Base-by-base conservation (phyloP, 1,284 basidiomycete genomes). In the Cutaneotrichosporon sp. region DNA sequence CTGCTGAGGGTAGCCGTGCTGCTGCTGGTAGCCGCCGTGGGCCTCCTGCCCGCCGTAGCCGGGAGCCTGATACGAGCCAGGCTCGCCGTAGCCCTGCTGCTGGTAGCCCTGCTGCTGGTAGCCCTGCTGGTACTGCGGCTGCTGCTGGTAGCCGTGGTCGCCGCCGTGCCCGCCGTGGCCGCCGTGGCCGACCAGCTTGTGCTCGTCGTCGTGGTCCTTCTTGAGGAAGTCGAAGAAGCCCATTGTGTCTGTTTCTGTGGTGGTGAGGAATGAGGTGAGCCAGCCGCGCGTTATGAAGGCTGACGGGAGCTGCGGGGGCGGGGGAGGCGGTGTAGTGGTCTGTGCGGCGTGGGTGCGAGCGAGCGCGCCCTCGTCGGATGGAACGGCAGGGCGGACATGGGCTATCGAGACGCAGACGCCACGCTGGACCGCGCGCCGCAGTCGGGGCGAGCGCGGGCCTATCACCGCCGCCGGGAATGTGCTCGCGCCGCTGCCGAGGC, bases 1-100 rank as follows among this genome's bases (percentile, higher is more conserved):
- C 14, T 47, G 46, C 46, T 47, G 46, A 14, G 25, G 46, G 46
- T 47, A 47, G 24, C 46, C 46, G 8, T 25, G 46, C 46, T 47
- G 46, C 18, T 50, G 47, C 27, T 31, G 25, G 18, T 31, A n/a
- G 14, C 22, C 13, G 47, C 27, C 47, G 10, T 46, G 45, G 38
- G 5, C 29, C 4, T 4, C 5, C 29, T 29, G 29, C 29, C n/a
- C 8, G 38, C 38, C 18, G 38, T 42, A 42, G 38, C 38, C 38
- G 18, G 18, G 38, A 18, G 16, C 14, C 36, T 38, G 36, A 16
- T 38, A 38, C 36, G 36, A 38, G 36, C 36, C 36, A 16, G 36
- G 38, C 38, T 42, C 18, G 18, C 3, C 38, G 38, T 42, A 42
- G 22, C 25, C 22, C 22, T 46, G 24, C 22, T 24, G 45, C 11